Conservation (phyloP, 2,329 filamentous ascomycete genomes). For the Monosporascus sp. region DNA sequence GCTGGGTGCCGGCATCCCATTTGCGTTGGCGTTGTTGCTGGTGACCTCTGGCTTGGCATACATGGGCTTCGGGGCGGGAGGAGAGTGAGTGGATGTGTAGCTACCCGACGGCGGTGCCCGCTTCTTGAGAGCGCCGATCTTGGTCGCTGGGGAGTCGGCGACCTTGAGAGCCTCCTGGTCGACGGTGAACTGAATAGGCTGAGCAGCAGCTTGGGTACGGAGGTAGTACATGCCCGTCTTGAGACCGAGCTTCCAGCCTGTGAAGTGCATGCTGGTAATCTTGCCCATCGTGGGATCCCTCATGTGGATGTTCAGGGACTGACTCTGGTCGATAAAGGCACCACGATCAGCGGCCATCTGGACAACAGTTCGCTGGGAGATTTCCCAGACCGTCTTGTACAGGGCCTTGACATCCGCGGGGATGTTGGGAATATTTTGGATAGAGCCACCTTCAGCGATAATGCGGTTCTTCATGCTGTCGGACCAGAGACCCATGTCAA, state of each 20-base stretch:
- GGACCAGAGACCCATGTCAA: constrained; percentile 96
- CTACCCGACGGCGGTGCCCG: constrained; percentile 54
- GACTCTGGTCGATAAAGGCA: constrained; percentile 97
- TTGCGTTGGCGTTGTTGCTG: constrained; percentile 33
- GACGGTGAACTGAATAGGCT: constrained; percentile 98
- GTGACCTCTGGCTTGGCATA: constrained; percentile 52
- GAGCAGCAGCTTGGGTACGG: constrained; percentile 92
- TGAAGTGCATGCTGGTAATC: constrained; percentile 99
- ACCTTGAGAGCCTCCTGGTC: constrained; percentile 93
- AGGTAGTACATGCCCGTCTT: constrained; percentile 99
- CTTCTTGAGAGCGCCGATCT: constrained; percentile 61
- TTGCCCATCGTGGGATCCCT: constrained; percentile 99
- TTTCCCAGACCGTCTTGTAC: constrained; percentile 99
- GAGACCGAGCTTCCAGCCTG: constrained; percentile 96
- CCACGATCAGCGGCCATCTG: constrained; percentile 98
- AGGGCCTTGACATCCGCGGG: constrained; percentile 91
- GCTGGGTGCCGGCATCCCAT: constrained; percentile 65
- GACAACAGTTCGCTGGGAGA: constrained; percentile 89
- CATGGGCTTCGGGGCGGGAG: constrained; percentile 62
- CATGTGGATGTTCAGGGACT: constrained; percentile 99
- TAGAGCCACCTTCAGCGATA: constrained; percentile 91
- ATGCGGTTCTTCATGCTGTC: constrained; percentile 99
- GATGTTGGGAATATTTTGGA: constrained; percentile 96
- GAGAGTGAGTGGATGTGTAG: constrained; percentile 52
- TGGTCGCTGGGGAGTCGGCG: constrained; percentile 72